Conservation (phyloP, 108 stramenopile genomes). For the Cyclostephanos tholiformis region DNA sequence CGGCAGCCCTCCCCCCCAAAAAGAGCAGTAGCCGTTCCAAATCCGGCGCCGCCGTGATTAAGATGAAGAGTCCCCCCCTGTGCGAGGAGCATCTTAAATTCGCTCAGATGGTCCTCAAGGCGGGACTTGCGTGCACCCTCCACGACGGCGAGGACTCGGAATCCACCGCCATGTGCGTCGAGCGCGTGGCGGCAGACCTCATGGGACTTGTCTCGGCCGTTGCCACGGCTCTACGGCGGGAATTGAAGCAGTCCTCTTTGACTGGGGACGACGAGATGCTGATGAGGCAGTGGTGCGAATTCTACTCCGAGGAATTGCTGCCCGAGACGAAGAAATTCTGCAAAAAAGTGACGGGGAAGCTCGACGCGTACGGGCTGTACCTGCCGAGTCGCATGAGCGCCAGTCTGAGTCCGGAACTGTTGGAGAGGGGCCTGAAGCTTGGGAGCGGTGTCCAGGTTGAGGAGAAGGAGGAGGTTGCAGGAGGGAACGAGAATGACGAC, state of each 20-base stretch:
- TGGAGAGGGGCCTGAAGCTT: slow-evolving; percentile 78
- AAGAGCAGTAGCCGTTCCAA: slow-evolving; percentile 34
- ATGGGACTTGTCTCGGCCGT: slow-evolving; percentile 79
- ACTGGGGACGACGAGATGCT: slow-evolving; percentile 61
- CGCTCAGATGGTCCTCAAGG: slow-evolving; percentile 81
- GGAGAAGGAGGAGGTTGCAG: slow-evolving; percentile 34
- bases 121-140: slow-evolving; percentile 80
- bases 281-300: slow-evolving; percentile 83
- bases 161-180: slow-evolving; percentile 85
- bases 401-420: slow-evolving; percentile 66
- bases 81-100: slow-evolving; percentile 82
- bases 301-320: slow-evolving; percentile 80
- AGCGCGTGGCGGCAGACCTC: slow-evolving; percentile 86
- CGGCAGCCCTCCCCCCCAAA: slow-evolving; percentile 19
- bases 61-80: slow-evolving; percentile 66
- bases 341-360: slow-evolving; percentile 76
- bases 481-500: slow-evolving; percentile 26
- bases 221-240: slow-evolving; percentile 73
- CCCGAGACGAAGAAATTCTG: slow-evolving; percentile 84
- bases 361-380: slow-evolving; percentile 87
- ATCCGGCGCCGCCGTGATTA: slow-evolving; percentile 17
- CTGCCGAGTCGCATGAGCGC: slow-evolving; percentile 86
- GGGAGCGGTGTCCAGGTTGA: slow-evolving; percentile 41
- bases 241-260: slow-evolving; percentile 58
- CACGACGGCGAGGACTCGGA: slow-evolving; percentile 88